Evolutionary conservation across 768 basidiomycete species (phyloP).

Genomic region (Rhodocollybia butyracea): DNA sequence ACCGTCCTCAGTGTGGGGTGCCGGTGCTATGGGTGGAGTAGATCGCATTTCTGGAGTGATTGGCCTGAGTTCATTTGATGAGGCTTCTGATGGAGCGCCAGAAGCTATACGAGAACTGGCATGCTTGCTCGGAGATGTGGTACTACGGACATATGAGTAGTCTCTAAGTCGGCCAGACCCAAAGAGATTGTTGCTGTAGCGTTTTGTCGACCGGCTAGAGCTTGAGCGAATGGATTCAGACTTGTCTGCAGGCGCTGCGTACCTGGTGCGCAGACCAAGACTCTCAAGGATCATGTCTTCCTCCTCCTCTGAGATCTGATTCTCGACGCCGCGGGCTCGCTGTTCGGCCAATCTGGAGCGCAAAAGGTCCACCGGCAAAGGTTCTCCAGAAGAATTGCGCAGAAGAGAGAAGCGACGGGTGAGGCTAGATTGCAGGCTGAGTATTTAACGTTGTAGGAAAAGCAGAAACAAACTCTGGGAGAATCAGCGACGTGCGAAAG

Average conservation of each 20-base stretch:
- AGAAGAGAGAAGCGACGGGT: constrained; percentile 81
- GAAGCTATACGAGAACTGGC: constrained; percentile 47
- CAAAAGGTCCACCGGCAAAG: constrained; percentile 63
- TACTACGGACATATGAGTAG: constrained; percentile 63
- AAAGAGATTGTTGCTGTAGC: constrained; percentile 86
- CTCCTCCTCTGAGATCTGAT: constrained; percentile 77
- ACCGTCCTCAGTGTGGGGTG: constrained; percentile 31
- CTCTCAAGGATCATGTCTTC: constrained; percentile 83
- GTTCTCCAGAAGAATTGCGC: constrained; percentile 62
- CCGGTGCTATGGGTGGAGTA: constrained; percentile 36
- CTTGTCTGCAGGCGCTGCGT: constrained; percentile 23
- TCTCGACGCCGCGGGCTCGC: constrained; percentile 61
- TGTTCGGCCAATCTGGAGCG: constrained; percentile 71
- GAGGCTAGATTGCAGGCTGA: constrained; percentile 47
- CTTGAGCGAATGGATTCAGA: constrained; percentile 41
- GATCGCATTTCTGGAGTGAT: constrained; percentile 56
- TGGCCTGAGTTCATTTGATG: constrained; percentile 46
- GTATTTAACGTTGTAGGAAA: constrained; percentile 10
- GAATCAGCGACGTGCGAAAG: constrained; percentile 83
- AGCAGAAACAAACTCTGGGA: constrained; percentile 60
- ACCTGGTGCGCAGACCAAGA: constrained; percentile 46
- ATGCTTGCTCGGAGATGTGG: constrained; percentile 40
- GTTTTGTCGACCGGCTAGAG: constrained; percentile 51
- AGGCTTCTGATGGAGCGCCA: constrained; percentile 45
- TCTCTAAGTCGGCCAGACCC: constrained; percentile 79